phyloP scores from a whole-genome alignment of 192 early-diverging fungal genomes.

The Backusella psychrophila region DNA sequence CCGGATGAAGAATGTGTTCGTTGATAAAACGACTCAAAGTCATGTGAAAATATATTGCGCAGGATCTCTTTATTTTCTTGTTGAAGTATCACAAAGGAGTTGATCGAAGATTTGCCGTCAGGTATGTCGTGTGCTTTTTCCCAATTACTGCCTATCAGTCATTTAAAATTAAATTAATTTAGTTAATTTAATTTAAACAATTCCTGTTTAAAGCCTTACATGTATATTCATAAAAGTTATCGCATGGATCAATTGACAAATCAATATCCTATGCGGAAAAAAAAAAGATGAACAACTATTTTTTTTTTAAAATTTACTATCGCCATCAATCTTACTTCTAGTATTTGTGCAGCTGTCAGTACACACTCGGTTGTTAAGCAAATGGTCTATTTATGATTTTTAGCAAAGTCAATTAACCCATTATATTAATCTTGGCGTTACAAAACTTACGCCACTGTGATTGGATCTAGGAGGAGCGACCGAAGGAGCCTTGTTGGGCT shows the following conservation, averaged over 20 bases:
- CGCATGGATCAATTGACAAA: slow-evolving; percentile 55
- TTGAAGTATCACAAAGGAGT: slow-evolving; percentile 15
- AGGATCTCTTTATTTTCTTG: slow-evolving; percentile 39
- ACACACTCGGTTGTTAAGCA: slow-evolving; percentile 64
- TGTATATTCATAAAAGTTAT: slow-evolving; percentile 65
- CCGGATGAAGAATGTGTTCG: slow-evolving; percentile 30
- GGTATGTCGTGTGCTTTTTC: slow-evolving; percentile 55
- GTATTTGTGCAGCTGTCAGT: slow-evolving; percentile 55
- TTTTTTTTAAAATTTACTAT: not conserved
- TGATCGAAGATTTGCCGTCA: slow-evolving; percentile 51
- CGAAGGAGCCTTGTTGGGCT: not conserved
- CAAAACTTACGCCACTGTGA: slow-evolving; percentile 3
- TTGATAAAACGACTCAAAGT: slow-evolving; percentile 31
- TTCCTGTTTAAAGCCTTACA: slow-evolving; percentile 40
- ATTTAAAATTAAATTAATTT: not conserved
- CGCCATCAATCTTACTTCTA: slow-evolving; percentile 23
- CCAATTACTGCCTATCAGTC: slow-evolving; percentile 52
- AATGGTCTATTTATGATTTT: slow-evolving; percentile 7
- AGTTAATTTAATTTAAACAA: not conserved
- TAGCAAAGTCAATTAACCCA: not conserved
- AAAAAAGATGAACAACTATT: not conserved
- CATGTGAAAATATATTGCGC: slow-evolving; percentile 43
- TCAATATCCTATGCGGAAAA: slow-evolving; percentile 43
- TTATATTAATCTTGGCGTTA: not conserved
- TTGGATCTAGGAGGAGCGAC: not conserved